Percentiles rank a stretch among this genome's conserved stretches.
Evolutionary conservation across 2,329 filamentous ascomycete species (phyloP).

Genomic region (Trichoderma cornu-damae): DNA sequence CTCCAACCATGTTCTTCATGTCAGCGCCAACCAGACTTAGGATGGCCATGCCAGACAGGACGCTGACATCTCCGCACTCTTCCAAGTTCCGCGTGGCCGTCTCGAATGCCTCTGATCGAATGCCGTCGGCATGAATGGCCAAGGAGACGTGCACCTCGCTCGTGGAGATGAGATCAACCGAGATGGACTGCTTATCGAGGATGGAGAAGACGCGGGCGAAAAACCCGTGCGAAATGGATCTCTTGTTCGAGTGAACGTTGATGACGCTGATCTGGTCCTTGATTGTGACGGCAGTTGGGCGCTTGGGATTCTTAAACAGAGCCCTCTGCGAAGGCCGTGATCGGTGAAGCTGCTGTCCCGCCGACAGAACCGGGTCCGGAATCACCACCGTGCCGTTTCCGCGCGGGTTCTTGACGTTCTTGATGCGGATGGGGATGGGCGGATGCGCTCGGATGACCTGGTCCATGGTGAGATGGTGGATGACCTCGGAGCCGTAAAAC

Average conservation of each 20-base stretch:
- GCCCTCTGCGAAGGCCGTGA: conserved; percentile 39
- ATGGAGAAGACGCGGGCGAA: conserved; percentile 91
- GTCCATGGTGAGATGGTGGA: conserved; percentile 98
- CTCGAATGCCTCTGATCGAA: conserved; percentile 57
- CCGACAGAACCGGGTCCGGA: conserved; percentile 59
- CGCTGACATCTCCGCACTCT: conserved; percentile 82
- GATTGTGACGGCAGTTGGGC: conserved; percentile 88
- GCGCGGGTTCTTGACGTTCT: conserved; percentile 83
- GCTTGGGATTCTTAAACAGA: conserved; percentile 56
- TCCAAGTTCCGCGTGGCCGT: conserved; percentile 66
- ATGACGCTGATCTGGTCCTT: conserved; percentile 96
- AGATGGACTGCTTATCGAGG: conserved; percentile 78
- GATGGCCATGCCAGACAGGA: conserved; percentile 90
- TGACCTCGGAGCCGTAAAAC: conserved; percentile 91
- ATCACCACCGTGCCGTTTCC: conserved; percentile 76
- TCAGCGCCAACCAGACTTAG: conserved; percentile 89
- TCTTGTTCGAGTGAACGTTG: conserved; percentile 97
- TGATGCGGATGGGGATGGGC: conserved; percentile 80
- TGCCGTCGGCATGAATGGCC: conserved; percentile 80
- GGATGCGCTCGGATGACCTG: conserved; percentile 78
- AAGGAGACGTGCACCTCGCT: conserved; percentile 97
- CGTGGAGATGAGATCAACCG: conserved; percentile 93
- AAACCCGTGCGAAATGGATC: conserved; percentile 92
- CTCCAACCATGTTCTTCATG: conserved; percentile 96
- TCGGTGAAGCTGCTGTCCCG: conserved; percentile 54